Conservation (phyloP, 257 asterid species). For the Mitragyna speciosa region DNA sequence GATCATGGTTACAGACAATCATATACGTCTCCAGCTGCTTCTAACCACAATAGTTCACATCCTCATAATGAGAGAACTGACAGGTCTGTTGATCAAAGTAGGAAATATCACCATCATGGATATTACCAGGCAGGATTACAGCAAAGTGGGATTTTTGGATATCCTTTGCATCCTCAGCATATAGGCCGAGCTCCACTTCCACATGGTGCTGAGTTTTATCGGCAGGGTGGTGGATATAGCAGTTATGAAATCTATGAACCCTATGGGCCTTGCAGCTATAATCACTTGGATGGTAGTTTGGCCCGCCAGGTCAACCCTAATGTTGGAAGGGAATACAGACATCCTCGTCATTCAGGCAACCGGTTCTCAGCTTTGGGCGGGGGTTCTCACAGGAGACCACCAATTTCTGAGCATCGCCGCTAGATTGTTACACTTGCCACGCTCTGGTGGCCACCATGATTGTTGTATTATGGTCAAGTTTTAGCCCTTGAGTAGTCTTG, state of each 20-base stretch:
- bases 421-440: conserved; percentile 19
- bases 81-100: conserved; percentile 29
- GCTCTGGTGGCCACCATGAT: conserved; percentile 1
- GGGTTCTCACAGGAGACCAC: conserved; percentile 62
- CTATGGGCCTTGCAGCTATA: conserved; percentile 36
- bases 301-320: conserved; percentile 37
- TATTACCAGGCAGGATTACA: conserved; percentile 40
- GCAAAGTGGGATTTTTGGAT: conserved; percentile 22
- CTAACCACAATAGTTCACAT: conserved; percentile 38
- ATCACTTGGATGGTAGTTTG: conserved; percentile 33
- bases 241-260: conserved; percentile 34
- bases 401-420: conserved; percentile 51
- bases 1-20: conserved; percentile 48
- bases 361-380: conserved; percentile 58
- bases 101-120: conserved; percentile 48
- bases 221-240: conserved; percentile 47
- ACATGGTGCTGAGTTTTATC: conserved; percentile 37
- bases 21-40: conserved; percentile 37
- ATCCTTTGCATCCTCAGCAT: conserved; percentile 40
- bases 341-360: conserved; percentile 53
- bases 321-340: conserved; percentile 49
- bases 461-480: conserved; percentile 9
- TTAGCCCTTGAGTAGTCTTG: not conserved
- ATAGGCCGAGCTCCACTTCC: conserved; percentile 32
- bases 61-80: conserved; percentile 33